Conservation (phyloP, 495 filamentous ascomycete genomes). For the Podospora conica region DNA sequence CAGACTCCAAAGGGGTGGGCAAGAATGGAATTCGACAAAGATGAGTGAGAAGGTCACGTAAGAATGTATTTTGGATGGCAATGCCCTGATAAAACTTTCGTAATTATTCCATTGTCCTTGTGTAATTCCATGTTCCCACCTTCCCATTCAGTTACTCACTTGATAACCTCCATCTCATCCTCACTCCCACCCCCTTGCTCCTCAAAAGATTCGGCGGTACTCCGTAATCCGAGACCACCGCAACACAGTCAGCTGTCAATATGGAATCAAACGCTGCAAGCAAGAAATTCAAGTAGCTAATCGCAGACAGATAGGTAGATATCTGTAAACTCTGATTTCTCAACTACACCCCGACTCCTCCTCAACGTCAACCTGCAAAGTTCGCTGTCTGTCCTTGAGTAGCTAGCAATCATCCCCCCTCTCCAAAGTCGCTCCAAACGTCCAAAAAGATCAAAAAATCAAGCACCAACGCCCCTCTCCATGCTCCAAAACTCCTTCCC, state of each 20-base stretch:
- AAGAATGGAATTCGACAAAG: background rate
- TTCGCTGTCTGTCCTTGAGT: background rate
- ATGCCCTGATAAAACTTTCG: background rate
- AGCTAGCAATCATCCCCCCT: background rate
- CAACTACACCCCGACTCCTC: background rate
- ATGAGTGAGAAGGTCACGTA: too few relatives aligned
- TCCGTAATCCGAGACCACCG: background rate
- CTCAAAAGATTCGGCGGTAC: background rate
- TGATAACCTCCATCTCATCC: background rate
- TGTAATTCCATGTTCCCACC: background rate
- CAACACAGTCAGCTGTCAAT: background rate
- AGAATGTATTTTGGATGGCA: background rate
- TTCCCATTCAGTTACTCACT: too few relatives aligned
- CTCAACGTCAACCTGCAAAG: background rate
- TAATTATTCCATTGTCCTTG: too few relatives aligned
- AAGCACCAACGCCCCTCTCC: background rate
- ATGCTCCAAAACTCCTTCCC: background rate
- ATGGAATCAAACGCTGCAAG: background rate
- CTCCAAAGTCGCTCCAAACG: background rate
- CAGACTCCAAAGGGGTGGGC: too few relatives aligned
- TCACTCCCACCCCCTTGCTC: background rate
- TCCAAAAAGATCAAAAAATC: background rate
- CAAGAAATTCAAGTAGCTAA: too few relatives aligned
- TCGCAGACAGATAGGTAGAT: too few relatives aligned
- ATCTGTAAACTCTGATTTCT: background rate